Evolutionary conservation across 2,329 filamentous ascomycete genomes (phyloP).

Genomic region (Colletotrichum falcatum): DNA sequence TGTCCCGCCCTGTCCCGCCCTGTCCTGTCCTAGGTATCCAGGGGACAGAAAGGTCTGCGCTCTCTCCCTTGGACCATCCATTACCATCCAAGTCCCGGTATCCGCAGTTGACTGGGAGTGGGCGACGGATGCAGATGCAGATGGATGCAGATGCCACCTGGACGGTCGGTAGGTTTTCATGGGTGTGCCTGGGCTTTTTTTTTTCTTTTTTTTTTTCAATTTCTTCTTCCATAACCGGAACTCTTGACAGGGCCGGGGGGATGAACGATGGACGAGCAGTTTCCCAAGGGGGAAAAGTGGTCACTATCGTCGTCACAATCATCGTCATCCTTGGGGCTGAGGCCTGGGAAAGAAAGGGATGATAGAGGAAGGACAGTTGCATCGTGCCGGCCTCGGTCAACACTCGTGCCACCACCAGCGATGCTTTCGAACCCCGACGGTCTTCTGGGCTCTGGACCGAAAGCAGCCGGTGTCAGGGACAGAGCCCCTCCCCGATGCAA

Average conservation of each 20-base stretch:
- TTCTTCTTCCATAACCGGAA: too few relatives aligned
- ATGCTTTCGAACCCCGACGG: background rate
- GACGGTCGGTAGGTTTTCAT: background rate
- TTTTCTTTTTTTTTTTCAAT: too few relatives aligned
- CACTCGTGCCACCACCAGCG: background rate
- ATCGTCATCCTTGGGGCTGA: too few relatives aligned
- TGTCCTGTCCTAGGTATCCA: too few relatives aligned
- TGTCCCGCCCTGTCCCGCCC: background rate
- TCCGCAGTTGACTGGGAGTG: constrained; percentile 7
- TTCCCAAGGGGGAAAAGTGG: background rate
- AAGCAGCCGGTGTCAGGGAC: constrained; percentile 9
- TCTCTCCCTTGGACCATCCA: constrained; percentile 6
- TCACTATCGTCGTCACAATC: background rate
- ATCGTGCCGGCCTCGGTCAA: constrained; percentile 8
- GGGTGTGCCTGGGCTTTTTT: background rate
- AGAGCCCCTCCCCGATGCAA: background rate
- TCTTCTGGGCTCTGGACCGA: background rate
- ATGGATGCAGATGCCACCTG: background rate
- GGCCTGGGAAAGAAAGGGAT: background rate
- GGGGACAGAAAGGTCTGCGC: background rate
- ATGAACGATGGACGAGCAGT: background rate
- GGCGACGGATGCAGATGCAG: constrained; percentile 4
- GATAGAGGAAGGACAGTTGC: background rate
- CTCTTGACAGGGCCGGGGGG: too few relatives aligned
- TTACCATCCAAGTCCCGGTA: constrained; percentile 3